A percentile compares a stretch with the other conserved stretches of the same genome.
phyloP scores from a whole-genome alignment of 805 yeast genomes.

The Lipomyces yamadae region DNA sequence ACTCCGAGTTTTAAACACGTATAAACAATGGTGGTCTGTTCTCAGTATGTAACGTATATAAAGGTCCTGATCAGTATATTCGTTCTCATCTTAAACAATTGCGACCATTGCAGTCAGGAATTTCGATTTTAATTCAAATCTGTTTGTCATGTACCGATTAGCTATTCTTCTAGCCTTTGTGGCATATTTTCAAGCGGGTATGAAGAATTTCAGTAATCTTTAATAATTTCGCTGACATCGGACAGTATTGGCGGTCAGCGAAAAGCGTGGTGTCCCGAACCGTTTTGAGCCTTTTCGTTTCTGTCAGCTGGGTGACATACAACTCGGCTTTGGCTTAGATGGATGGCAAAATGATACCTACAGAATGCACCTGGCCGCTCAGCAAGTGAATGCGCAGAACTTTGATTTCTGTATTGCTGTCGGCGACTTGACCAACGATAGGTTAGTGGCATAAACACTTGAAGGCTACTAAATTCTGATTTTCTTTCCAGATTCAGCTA shows the following conservation, averaged over 20 bases:
- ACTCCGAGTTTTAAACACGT: too few relatives aligned
- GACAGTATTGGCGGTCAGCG: neutral
- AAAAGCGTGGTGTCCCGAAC: neutral
- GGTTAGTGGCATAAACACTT: neutral
- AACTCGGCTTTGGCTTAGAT: constrained; percentile 12
- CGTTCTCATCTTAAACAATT: too few relatives aligned
- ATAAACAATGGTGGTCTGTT: too few relatives aligned
- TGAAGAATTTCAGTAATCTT: too few relatives aligned
- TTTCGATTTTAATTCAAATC: too few relatives aligned
- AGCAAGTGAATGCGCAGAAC: constrained; percentile 9
- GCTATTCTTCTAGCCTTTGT: too few relatives aligned
- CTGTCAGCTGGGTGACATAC: constrained; percentile 18
- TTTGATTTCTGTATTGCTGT: constrained; percentile 15
- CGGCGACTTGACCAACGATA: constrained; percentile 7
- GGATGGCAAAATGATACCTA: constrained; percentile 13
- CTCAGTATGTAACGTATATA: too few relatives aligned
- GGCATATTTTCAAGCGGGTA: too few relatives aligned
- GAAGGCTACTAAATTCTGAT: neutral
- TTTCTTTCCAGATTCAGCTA: neutral
- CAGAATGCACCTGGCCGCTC: constrained; percentile 9
- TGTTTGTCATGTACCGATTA: too few relatives aligned
- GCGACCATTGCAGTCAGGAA: too few relatives aligned
- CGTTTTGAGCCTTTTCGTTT: constrained; percentile 6
- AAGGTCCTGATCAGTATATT: too few relatives aligned
- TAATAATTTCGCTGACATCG: neutral